Conservation (phyloP, 129 eudicot genomes). For the Glebionis coronaria region DNA sequence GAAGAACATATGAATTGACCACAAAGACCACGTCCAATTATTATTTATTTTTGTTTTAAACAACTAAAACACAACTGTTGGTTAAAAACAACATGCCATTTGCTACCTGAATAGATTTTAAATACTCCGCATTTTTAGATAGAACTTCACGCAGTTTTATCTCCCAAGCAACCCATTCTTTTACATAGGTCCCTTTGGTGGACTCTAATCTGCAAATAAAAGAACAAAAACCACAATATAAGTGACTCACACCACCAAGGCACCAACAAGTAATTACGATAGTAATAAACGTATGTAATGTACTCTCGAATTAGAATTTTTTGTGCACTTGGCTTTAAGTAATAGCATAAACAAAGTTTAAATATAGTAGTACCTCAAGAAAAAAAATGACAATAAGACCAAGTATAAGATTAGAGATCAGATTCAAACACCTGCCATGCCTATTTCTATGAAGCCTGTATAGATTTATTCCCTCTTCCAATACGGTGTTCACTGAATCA, state of each 20-base stretch:
- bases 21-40: neutral
- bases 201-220: slow-evolving; percentile 56
- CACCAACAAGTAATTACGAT: neutral
- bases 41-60: neutral
- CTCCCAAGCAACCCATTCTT: slow-evolving; percentile 87
- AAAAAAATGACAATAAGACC: too few species aligned
- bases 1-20: neutral
- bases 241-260: neutral
- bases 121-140: slow-evolving; percentile 48
- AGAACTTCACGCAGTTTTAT: slow-evolving; percentile 61
- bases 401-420: slow-evolving; percentile 4
- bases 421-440: slow-evolving; percentile 54
- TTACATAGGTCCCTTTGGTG: slow-evolving; percentile 66
- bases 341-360: too few species aligned
- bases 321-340: too few species aligned
- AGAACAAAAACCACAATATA: neutral
- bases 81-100: neutral
- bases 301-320: too few species aligned
- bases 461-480: slow-evolving; percentile 88
- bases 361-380: too few species aligned
- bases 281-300: neutral
- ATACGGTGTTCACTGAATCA: slow-evolving; percentile 49
- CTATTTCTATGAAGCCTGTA: slow-evolving; percentile 67
- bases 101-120: slow-evolving; percentile 81
- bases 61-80: neutral